phyloP scores from a whole-genome alignment of 768 basidiomycete genomes.

The Phallus indusiatus region DNA sequence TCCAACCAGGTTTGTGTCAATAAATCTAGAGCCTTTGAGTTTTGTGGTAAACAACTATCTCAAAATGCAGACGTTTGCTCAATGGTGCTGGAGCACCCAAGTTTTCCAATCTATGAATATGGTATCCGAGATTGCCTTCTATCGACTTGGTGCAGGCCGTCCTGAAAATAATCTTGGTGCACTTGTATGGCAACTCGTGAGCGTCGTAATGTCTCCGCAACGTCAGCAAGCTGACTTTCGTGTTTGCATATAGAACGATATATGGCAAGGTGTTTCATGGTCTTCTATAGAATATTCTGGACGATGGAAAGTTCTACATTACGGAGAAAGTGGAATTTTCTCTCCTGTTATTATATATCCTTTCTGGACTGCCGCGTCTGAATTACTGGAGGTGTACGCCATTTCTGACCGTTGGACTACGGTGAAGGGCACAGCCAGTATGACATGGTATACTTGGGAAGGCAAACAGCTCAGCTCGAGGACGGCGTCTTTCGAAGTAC shows the following conservation, averaged over 20 bases:
- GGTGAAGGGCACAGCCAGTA: conserved; percentile 35
- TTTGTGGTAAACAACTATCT: background rate
- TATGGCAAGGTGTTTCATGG: conserved; percentile 53
- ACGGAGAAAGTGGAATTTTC: conserved; percentile 36
- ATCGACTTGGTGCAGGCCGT: conserved; percentile 47
- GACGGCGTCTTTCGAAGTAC: conserved; percentile 31
- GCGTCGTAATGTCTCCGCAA: conserved; percentile 26
- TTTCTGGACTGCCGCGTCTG: conserved; percentile 43
- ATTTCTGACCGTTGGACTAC: conserved; percentile 44
- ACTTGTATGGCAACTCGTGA: conserved; percentile 42
- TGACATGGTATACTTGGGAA: conserved; percentile 52
- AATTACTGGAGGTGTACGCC: conserved; percentile 38
- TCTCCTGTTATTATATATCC: conserved; percentile 42
- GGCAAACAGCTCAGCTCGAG: conserved; percentile 32
- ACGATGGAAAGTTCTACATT: conserved; percentile 51
- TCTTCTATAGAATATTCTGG: conserved; percentile 41
- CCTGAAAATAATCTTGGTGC: conserved; percentile 52
- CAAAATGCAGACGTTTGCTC: conserved; percentile 41
- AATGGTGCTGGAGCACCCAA: conserved; percentile 57
- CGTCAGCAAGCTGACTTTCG: background rate
- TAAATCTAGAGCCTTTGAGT: background rate
- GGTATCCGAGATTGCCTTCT: conserved; percentile 50
- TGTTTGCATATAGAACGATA: conserved; percentile 14
- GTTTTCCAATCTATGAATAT: conserved; percentile 52
- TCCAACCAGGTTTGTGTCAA: conserved; percentile 23